Evolutionary conservation across 2,329 filamentous ascomycete genomes (phyloP), one percentile per base, ranked within the genome.

Genomic region (Colletotrichum costaricense): DNA sequence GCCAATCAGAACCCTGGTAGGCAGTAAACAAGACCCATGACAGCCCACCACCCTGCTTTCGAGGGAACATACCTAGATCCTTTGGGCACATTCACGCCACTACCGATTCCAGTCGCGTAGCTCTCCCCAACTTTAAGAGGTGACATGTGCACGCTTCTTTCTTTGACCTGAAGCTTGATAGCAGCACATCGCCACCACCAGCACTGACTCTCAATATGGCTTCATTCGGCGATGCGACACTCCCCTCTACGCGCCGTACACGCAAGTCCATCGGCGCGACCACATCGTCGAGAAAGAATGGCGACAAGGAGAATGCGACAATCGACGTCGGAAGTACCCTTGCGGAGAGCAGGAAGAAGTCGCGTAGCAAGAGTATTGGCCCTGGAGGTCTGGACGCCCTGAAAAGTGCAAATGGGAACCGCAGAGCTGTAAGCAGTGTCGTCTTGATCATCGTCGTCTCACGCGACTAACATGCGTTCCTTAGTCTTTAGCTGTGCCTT

Each of bases 351-450:
- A 86, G 88, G 75, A 89, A 88, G 84, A 96, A 95, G 84, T 94
- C 93, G 72, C 92, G 97, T 76, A 98, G 96, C 84, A 98, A 98
- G 87, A 98, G 96, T 84, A 92, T 99, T 77, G 97, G 97, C 2
- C 96, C 97, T 19, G 97, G 96, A 63, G 95, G 95, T 30, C 84
- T 98, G 58, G 95, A 97, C 86, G 92, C 93, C 70, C 87, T 97
- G 68, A 95, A 93, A 81, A 89, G 93, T 79, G 90, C 89, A 57
- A 90, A 88, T 79, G 94, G 94, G 42, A 97, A 97, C 81, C 88
- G 94, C 78, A 90, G 94, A 82, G 93, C 95, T 85, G 95, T 97
- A 89, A 79, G 87, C 77, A 72, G 54, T 57, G 56, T 65, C 8
- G 30, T 65, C 33, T 12, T 42, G n/a, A 26, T 5, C 28, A 12